phyloP scores from a whole-genome alignment of 202 grass and related monocot genomes.

The Schoenoplectus tabernaemontani region DNA sequence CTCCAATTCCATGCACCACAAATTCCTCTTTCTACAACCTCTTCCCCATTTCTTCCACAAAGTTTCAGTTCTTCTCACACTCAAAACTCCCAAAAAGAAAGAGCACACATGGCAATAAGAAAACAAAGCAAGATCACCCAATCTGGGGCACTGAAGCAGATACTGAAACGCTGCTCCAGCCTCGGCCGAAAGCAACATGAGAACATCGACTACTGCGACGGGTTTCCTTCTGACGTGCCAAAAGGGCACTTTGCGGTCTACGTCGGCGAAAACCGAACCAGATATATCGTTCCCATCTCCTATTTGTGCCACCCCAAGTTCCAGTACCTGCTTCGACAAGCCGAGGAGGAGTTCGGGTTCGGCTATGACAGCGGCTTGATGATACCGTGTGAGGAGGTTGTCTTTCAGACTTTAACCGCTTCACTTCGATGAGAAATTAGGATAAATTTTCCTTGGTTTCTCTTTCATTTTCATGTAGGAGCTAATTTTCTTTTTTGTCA shows the following conservation, averaged over 20 bases:
- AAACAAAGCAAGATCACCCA: conserved; percentile 37
- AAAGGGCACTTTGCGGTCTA: conserved; percentile 86
- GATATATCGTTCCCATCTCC: conserved; percentile 71
- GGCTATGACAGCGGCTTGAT: conserved; percentile 46
- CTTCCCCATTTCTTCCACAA: neutral
- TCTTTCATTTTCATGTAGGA: neutral
- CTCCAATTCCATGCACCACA: neutral
- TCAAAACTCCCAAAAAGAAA: neutral
- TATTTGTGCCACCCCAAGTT: conserved; percentile 66
- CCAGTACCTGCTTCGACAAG: conserved; percentile 56
- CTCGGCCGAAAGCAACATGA: conserved; percentile 47
- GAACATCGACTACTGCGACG: conserved; percentile 20
- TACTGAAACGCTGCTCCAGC: conserved; percentile 84
- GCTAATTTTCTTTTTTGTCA: neutral
- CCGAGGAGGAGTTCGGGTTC: conserved; percentile 96
- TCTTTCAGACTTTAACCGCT: conserved; percentile 63
- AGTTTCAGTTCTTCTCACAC: neutral
- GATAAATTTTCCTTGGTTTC: neutral
- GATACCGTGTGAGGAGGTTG: conserved; percentile 88
- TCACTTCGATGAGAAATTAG: conserved; percentile 18
- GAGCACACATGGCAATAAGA: conserved; percentile 41
- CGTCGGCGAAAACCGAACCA: conserved; percentile 57
- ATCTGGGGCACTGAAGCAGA: conserved; percentile 61
- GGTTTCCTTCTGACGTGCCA: conserved; percentile 61
- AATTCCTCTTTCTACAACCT: neutral